Base-by-base conservation (phyloP, 805 yeast genomes). In the Kuraishia molischiana region DNA sequence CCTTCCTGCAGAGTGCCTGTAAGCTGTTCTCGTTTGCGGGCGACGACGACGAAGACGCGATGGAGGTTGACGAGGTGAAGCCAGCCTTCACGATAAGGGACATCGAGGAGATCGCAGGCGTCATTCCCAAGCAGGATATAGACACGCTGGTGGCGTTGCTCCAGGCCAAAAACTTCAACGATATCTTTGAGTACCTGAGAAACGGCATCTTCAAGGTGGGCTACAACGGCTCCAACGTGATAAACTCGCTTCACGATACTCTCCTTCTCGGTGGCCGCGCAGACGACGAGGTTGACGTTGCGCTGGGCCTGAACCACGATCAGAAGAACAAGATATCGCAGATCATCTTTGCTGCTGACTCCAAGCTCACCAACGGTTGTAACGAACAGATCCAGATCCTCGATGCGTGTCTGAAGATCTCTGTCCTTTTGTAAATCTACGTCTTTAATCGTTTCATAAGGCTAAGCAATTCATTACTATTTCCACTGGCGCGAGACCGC, bases 331-430 rank as follows among this genome's bases (percentile, higher is more conserved):
- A 58, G 33, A 71, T 86, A 9, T 72, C 95, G 0, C 59, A 66
- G 51, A 58, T 76, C 4, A 57, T 92, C 19, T 85, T 87, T 48
- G 81, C 77, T 32, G 69, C 85, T 0, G 97, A 90, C 55, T 71
- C 74, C 36, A 71, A 78, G 38, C 64, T 90, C 38, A 71, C 78
- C 38, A 85, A 78, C 51, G 98, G 98, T 13, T 75, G 95, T 3
- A 94, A 87, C 50, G 98, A 90, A 54, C 85, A 83, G 41, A 62
- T 90, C 21, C 95, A 85, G 49, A 51, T 92, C 18, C 66, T 90
- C 46, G 82, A 84, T 48, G 64, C 86, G 46, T 49, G 75, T 22
- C 50, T 72, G 9, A 66, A 74, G 44, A 59, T 79, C n/a, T 66
- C 81, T 4, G 58, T 61, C 39, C 45, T 59, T 24, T 47, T 64